Evolutionary conservation across 129 eudicot species (phyloP).

Genomic region (Sambucus nigra): DNA sequence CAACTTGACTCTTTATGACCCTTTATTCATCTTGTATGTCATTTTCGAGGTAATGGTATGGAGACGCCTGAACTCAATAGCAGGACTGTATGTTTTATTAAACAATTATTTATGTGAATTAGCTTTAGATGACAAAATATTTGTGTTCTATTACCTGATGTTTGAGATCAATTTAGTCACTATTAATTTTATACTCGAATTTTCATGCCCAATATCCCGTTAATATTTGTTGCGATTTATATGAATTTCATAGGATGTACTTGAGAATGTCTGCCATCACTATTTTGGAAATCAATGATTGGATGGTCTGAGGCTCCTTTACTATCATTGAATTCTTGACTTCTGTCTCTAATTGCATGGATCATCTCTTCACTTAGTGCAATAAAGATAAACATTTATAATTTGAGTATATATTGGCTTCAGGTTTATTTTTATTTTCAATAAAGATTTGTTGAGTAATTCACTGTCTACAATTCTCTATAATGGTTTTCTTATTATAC

Average conservation of each 20-base stretch:
- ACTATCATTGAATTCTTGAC: no score
- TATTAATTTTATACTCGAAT: neutral
- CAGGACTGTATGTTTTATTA: neutral
- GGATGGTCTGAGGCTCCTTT: neutral
- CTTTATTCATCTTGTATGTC: neutral
- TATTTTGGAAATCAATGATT: no score
- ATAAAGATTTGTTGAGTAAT: neutral
- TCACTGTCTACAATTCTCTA: neutral
- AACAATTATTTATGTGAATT: neutral
- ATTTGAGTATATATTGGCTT: neutral
- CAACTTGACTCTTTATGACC: neutral
- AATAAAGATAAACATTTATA: neutral
- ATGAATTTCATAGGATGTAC: neutral
- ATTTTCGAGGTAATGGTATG: neutral
- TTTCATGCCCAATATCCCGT: neutral
- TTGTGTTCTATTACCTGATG: neutral
- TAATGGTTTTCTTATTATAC: constrained; percentile 1
- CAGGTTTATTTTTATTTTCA: neutral
- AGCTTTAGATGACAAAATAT: neutral
- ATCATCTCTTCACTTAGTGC: neutral
- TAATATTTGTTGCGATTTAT: neutral
- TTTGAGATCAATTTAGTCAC: neutral
- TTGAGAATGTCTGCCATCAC: neutral
- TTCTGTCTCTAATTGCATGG: neutral
- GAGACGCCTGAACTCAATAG: neutral